Evolutionary conservation across 352 stramenopile species (phyloP).

Genomic region (Globisporangium recalcitrans): DNA sequence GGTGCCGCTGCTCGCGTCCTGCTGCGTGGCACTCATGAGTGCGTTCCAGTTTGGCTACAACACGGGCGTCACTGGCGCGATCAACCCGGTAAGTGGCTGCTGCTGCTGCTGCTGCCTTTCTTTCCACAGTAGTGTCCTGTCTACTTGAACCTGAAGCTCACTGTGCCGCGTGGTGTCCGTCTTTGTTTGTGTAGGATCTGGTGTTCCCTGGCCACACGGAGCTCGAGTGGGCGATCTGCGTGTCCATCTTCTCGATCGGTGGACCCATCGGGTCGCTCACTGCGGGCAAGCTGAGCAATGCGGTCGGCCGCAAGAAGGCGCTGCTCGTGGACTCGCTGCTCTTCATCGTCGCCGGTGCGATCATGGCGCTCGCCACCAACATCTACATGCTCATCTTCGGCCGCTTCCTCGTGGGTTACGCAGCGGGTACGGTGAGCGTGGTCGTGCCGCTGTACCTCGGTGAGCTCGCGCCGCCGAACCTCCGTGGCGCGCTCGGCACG

Average conservation of each 20-base stretch:
- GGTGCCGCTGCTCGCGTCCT: conserved; percentile 56
- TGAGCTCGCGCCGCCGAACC: conserved; percentile 61
- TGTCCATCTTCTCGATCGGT: conserved; percentile 64
- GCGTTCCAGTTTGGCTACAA: conserved; percentile 77
- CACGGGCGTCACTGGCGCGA: conserved; percentile 59
- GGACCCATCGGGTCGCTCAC: conserved; percentile 61
- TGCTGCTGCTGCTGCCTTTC: neutral
- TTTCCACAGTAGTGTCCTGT: too few species aligned
- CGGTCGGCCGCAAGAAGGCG: conserved; percentile 56
- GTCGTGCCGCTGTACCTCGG: conserved; percentile 69
- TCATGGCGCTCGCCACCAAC: conserved; percentile 60
- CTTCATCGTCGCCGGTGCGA: conserved; percentile 50
- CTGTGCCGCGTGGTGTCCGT: neutral
- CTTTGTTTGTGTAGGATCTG: conserved; percentile 17
- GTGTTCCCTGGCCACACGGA: conserved; percentile 63
- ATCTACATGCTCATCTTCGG: conserved; percentile 70
- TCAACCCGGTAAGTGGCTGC: conserved; percentile 30
- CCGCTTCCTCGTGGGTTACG: conserved; percentile 66
- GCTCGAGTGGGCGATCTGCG: conserved; percentile 59
- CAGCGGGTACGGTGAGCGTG: conserved; percentile 61
- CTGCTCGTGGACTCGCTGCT: conserved; percentile 56
- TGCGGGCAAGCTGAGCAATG: conserved; percentile 48
- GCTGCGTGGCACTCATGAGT: conserved; percentile 62
- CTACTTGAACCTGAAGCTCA: neutral
- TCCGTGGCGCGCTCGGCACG: conserved; percentile 67